A percentile compares a stretch with the other conserved stretches of the same genome.
Conservation (phyloP, 495 filamentous ascomycete genomes). For the Cenococcum geophilum region DNA sequence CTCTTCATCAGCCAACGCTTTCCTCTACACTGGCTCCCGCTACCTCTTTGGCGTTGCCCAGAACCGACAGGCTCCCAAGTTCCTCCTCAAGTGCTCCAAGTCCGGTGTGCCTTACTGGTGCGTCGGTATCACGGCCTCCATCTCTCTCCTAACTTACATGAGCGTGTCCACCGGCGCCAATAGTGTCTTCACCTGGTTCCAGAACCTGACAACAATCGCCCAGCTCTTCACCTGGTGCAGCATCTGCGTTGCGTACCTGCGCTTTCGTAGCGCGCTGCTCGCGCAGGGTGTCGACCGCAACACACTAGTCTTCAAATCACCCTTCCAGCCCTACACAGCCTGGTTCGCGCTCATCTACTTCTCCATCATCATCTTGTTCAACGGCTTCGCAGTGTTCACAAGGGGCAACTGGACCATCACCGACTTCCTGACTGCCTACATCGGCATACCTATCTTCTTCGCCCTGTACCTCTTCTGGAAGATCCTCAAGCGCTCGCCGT, state of each 20-base stretch:
- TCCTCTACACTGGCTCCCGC: constrained; percentile 76
- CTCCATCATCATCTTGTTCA: constrained; percentile 48
- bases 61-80: constrained; percentile 56
- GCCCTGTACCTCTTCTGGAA: constrained; percentile 53
- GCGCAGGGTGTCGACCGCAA: constrained; percentile 51
- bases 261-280: constrained; percentile 51
- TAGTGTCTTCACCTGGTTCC: constrained; percentile 40
- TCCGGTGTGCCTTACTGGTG: constrained; percentile 58
- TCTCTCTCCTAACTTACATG: constrained; percentile 60
- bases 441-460: constrained; percentile 54
- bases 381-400: constrained; percentile 51
- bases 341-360: constrained; percentile 56
- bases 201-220: constrained; percentile 40
- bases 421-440: constrained; percentile 54
- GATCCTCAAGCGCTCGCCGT: constrained; percentile 43
- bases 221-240: constrained; percentile 53
- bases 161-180: constrained; percentile 46
- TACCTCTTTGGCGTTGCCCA: constrained; percentile 64
- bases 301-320: constrained; percentile 53
- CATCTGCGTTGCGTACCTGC: constrained; percentile 46
- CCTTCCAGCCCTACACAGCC: constrained; percentile 56
- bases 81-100: constrained; percentile 51
- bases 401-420: constrained; percentile 40
- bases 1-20: constrained; percentile 67
- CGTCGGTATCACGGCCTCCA: constrained; percentile 48